phyloP scores from a whole-genome alignment of 352 stramenopile species.

The Blastocystis sp. region DNA sequence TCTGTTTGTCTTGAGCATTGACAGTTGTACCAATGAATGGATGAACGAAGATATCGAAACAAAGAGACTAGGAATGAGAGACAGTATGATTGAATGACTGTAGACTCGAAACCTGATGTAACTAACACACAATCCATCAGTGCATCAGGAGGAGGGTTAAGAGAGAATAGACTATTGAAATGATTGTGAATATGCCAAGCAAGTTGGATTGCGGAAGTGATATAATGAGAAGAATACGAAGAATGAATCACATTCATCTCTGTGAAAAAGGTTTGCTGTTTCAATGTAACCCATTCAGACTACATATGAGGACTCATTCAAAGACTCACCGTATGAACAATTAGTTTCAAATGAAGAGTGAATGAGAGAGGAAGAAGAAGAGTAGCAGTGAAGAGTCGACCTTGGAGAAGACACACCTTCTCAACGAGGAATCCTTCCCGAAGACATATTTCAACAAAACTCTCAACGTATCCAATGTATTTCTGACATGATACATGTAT shows the following conservation, averaged over 20 bases:
- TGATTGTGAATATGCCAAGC: neutral
- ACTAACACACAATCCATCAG: neutral
- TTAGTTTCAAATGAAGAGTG: neutral
- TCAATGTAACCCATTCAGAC: neutral
- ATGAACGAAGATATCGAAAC: constrained; percentile 2
- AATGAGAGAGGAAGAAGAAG: neutral
- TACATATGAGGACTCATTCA: neutral
- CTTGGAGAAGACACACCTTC: neutral
- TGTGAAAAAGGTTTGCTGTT: neutral
- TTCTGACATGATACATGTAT: neutral
- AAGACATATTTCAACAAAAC: neutral
- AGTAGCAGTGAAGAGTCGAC: neutral
- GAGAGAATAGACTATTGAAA: neutral
- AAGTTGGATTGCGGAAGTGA: neutral
- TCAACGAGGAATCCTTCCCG: constrained; percentile 22
- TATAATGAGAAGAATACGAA: neutral
- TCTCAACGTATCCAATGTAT: neutral
- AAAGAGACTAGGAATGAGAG: neutral
- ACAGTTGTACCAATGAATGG: neutral
- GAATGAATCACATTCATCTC: constrained; percentile 1
- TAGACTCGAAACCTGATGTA: neutral
- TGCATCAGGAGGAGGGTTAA: neutral
- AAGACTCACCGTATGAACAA: neutral
- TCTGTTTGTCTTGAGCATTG: neutral
- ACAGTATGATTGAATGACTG: neutral